Evolutionary conservation across 176 grass and related monocot species (phyloP), one percentile per base, ranked within the genome.

Genomic region (Tillandsia fasciculata): DNA sequence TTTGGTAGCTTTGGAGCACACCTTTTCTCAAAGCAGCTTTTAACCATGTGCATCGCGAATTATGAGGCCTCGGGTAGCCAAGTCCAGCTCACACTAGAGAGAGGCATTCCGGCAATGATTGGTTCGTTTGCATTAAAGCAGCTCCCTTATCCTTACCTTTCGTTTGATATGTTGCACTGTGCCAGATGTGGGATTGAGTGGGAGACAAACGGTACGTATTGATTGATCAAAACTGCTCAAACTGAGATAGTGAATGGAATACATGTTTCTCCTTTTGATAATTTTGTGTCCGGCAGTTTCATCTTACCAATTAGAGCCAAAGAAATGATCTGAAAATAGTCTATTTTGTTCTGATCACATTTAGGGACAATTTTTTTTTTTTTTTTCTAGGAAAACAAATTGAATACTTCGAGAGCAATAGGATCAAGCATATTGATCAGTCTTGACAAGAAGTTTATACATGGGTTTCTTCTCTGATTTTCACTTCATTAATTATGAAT

Each of bases 41-140:
- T 99, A 79, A 99, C 94, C 33, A 88, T 93, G 87, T 99, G 94
- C 87, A 93, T 99, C 63, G 94, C 94, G 57, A 85, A 93, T 77
- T 99, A 93, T 79, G 94, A 99, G 73, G 52, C 87, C 52, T 88
- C 94, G 0, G 94, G 94, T 68, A 99, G 94, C 73, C 94, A 99
- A 85, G 94, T 99, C 64, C 90, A 99, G 87, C 76, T 99, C 63
- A 99, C 94, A 53, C 73, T 99, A 53, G 94, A 99, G 84, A 93
- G 94, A 93, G 94, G 94, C 76, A 90, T 99, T 76, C 90, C 94
- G 77, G 87, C 94, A 70, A 83, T 99, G 82, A 90, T 93, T 12
- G 87, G 87, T 74, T 99, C 94, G 47, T 99, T 99, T 85, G 77
- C 78, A 54, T 83, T 71, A 20, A 90, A 80, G 49, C 94, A 99